Percentiles rank a stretch among this genome's conserved stretches.
phyloP scores from a whole-genome alignment of 768 basidiomycete genomes.

The Mycena venus region DNA sequence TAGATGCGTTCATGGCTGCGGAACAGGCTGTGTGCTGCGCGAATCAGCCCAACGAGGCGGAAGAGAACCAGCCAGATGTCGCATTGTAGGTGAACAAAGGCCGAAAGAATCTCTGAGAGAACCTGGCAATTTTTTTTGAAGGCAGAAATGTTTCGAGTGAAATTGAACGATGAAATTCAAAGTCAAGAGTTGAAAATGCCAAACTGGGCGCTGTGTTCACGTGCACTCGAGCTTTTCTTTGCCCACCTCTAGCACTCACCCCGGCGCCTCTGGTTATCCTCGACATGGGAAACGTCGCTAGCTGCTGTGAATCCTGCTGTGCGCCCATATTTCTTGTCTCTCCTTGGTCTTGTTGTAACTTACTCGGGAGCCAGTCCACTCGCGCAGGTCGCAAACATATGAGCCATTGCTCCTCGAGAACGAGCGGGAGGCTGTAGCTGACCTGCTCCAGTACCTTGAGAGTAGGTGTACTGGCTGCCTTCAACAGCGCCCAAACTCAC shows the following conservation, averaged over 20 bases:
- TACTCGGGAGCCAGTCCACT: constrained; percentile 67
- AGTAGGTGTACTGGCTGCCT: constrained; percentile 67
- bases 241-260: constrained; percentile 1
- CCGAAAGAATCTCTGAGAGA: neutral
- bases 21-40: constrained; percentile 23
- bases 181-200: neutral
- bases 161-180: neutral
- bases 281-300: constrained; percentile 80
- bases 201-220: neutral
- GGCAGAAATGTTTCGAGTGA: neutral
- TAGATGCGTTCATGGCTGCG: constrained; percentile 23
- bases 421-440: constrained; percentile 98
- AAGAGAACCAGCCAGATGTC: neutral
- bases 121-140: too few species aligned
- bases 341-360: constrained; percentile 30
- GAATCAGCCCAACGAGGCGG: constrained; percentile 2
- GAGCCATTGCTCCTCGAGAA: constrained; percentile 91
- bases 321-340: constrained; percentile 46
- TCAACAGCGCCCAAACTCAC: constrained; percentile 9
- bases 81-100: neutral
- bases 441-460: constrained; percentile 96
- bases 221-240: neutral
- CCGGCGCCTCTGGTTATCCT: neutral
- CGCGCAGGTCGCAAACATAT: constrained; percentile 88
- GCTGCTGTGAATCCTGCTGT: constrained; percentile 91